These are phyloP conservation scores for Berberis vulgaris DNA, from an alignment of 164 flowering plant genomes.

Conservation along the genomic window DNA sequence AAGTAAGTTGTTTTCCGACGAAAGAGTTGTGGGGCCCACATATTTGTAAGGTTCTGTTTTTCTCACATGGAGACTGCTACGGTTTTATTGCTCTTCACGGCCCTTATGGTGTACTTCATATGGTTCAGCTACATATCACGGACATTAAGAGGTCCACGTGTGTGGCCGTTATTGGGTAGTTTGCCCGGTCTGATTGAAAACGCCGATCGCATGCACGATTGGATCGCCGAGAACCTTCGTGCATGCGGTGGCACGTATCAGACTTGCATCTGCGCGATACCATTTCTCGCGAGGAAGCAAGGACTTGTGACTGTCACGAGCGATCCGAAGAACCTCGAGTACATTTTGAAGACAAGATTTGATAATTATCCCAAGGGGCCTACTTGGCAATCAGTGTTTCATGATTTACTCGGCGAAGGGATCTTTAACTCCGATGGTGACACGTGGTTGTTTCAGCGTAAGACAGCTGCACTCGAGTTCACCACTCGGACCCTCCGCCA, in stretches of 20 bases:
- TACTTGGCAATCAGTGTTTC: slow-evolving; percentile 62
- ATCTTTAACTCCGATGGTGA: slow-evolving; percentile 71
- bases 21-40: background rate
- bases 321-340: slow-evolving; percentile 61
- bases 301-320: slow-evolving; percentile 68
- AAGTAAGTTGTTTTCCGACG: too few relatives aligned
- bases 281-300: slow-evolving; percentile 45
- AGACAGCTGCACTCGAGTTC: slow-evolving; percentile 54
- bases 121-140: slow-evolving; percentile 40
- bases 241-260: slow-evolving; percentile 58
- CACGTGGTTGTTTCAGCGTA: slow-evolving; percentile 64
- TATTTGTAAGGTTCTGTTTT: background rate
- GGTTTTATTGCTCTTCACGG: slow-evolving; percentile 18
- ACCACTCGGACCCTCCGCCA: slow-evolving; percentile 60
- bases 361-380: slow-evolving; percentile 67
- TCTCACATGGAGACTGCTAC: slow-evolving; percentile 30
- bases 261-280: slow-evolving; percentile 52
- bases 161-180: slow-evolving; percentile 69
- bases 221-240: slow-evolving; percentile 64
- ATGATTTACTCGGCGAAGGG: slow-evolving; percentile 57
- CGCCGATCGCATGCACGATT: slow-evolving; percentile 48
- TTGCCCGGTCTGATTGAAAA: slow-evolving; percentile 51
- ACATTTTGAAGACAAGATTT: slow-evolving; percentile 47
- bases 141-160: slow-evolving; percentile 42
- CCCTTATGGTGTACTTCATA: slow-evolving; percentile 28